Conservation (phyloP, 2,329 filamentous ascomycete species). For the Coniochaeta pulveracea region DNA sequence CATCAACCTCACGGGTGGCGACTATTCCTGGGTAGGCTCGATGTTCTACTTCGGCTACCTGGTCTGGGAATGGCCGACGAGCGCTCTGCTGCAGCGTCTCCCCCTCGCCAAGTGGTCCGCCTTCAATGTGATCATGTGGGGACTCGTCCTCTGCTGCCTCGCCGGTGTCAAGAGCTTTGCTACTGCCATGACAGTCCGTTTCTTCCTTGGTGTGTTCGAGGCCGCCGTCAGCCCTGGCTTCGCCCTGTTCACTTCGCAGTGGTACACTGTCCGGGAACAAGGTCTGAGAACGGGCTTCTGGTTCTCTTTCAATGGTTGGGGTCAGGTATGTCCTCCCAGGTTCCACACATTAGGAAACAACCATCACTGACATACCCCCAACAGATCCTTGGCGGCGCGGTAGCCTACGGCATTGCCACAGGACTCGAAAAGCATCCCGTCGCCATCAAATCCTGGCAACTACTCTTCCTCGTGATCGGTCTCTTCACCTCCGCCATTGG, state of each 20-base stretch:
- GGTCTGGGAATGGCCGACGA: slow-evolving; percentile 56
- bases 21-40: slow-evolving; percentile 39
- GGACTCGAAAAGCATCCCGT: slow-evolving; percentile 29
- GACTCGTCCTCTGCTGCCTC: slow-evolving; percentile 43
- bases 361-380: not conserved
- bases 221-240: slow-evolving; percentile 59
- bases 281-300: slow-evolving; percentile 51
- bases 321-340: slow-evolving; percentile 17
- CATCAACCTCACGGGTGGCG: slow-evolving; percentile 26
- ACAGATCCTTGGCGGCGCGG: slow-evolving; percentile 20
- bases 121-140: slow-evolving; percentile 54
- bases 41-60: slow-evolving; percentile 34
- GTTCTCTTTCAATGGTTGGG: slow-evolving; percentile 46
- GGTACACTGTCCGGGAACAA: slow-evolving; percentile 63
- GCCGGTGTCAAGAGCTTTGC: slow-evolving; percentile 49
- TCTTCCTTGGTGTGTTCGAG: slow-evolving; percentile 59
- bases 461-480: slow-evolving; percentile 43
- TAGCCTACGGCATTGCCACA: slow-evolving; percentile 32
- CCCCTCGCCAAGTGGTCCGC: slow-evolving; percentile 58
- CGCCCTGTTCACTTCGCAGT: slow-evolving; percentile 52
- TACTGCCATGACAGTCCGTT: slow-evolving; percentile 52
- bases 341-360: not conserved
- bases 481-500: slow-evolving; percentile 38
- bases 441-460: slow-evolving; percentile 53
- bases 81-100: slow-evolving; percentile 49